These are phyloP conservation scores for Erodium texanum DNA, from an alignment of 441 rosid genomes.

Conservation along the genomic window DNA sequence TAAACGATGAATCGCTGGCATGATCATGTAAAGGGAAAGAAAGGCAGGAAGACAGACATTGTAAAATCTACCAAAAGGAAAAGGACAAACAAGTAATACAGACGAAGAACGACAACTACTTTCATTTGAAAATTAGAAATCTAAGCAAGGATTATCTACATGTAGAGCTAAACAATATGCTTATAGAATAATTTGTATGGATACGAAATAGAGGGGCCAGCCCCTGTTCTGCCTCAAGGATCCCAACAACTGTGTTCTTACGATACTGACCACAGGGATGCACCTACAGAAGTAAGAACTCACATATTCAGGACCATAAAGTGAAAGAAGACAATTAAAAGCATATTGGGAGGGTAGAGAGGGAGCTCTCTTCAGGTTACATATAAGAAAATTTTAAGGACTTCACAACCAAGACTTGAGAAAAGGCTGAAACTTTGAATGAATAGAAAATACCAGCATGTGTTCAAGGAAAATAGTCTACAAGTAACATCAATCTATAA, in stretches of 20 bases:
- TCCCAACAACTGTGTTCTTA: constrained; percentile 86
- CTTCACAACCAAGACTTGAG: not conserved
- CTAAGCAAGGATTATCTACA: not conserved
- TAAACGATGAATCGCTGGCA: constrained; percentile 64
- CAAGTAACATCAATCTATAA: not conserved
- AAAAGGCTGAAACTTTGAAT: not conserved
- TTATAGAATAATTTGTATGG: constrained; percentile 26
- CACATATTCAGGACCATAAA: constrained; percentile 10
- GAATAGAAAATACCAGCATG: not conserved
- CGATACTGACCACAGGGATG: constrained; percentile 98
- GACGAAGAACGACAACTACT: not conserved
- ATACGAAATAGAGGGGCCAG: constrained; percentile 78
- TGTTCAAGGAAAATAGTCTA: not conserved
- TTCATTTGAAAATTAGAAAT: constrained; percentile 8
- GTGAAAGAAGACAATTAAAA: constrained; percentile 6
- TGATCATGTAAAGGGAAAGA: constrained; percentile 34
- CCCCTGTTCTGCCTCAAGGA: constrained; percentile 85
- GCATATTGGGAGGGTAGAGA: not conserved
- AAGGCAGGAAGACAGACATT: constrained; percentile 10
- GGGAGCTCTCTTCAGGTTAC: constrained; percentile 1
- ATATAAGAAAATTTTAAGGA: not conserved
- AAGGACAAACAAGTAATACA: not conserved
- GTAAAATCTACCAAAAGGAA: not conserved
- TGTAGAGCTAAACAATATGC: constrained; percentile 9
- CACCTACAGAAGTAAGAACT: constrained; percentile 39